Conservation (phyloP, 495 filamentous ascomycete species). For the Penicillium lividum region DNA sequence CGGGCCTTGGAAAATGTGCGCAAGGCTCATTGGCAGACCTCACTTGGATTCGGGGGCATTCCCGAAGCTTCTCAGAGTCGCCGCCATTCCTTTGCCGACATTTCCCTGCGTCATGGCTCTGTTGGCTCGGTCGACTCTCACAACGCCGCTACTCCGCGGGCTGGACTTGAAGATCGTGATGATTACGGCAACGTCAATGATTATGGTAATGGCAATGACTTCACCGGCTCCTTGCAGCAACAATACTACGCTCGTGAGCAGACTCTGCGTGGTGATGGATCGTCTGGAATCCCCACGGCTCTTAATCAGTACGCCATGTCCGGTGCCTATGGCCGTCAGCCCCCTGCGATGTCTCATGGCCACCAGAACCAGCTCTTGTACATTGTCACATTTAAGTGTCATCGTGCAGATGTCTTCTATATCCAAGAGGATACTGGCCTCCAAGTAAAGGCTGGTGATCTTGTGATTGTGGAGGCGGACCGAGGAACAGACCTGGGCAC, state of each 20-base stretch:
- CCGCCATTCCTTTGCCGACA: slow-evolving; percentile 95
- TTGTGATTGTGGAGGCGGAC: slow-evolving; percentile 97
- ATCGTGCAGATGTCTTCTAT: slow-evolving; percentile 92
- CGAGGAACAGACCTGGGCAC: slow-evolving; percentile 94
- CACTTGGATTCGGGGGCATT: slow-evolving; percentile 73
- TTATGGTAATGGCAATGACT: slow-evolving; percentile 39
- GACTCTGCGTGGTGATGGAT: slow-evolving; percentile 40
- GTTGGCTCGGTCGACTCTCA: slow-evolving; percentile 63
- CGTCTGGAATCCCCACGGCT: slow-evolving; percentile 40
- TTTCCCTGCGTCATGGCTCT: slow-evolving; percentile 68
- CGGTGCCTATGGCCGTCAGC: slow-evolving; percentile 50
- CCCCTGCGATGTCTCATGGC: slow-evolving; percentile 66
- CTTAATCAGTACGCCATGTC: slow-evolving; percentile 58
- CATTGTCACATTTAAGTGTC: slow-evolving; percentile 94
- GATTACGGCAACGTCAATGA: slow-evolving; percentile 42
- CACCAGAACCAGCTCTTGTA: slow-evolving; percentile 83
- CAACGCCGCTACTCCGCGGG: slow-evolving; percentile 27
- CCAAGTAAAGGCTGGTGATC: slow-evolving; percentile 82
- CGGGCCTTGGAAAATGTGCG: slow-evolving; percentile 75
- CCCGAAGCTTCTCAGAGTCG: slow-evolving; percentile 79
- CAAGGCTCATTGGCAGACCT: slow-evolving; percentile 86
- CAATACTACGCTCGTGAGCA: slow-evolving; percentile 52
- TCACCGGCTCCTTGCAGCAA: slow-evolving; percentile 20
- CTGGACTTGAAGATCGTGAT: slow-evolving; percentile 39
- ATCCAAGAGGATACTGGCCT: slow-evolving; percentile 93